Evolutionary conservation across 2,329 filamentous ascomycete genomes (phyloP), one percentile per base, ranked within the genome.

Genomic region (Neurospora sp.): DNA sequence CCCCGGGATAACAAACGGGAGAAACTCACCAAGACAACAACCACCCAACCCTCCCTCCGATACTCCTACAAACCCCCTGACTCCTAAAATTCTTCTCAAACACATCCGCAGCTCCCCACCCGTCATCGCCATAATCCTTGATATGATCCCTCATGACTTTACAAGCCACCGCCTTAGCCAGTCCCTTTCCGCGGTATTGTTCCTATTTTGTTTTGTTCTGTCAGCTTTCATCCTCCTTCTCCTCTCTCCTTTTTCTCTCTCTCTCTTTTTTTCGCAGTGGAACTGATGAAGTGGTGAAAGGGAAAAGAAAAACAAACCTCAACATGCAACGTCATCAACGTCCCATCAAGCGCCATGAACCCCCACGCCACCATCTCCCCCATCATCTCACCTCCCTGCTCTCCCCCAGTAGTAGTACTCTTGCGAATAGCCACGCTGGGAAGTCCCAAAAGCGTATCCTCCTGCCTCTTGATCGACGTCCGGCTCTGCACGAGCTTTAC

Each of bases 21-120:
- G 11, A 13, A 13, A 42, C 38, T 43, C n/a, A 43, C 42, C 90
- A 92, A 67, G 86, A 87, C 17, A 85, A 79, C 15, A 81, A 79
- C 87, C 88, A 91, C 15, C 80, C 78, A 2, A 81, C 78, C 72
- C 79, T 83, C 0, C 88, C 90, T 1, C 87, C 86, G 62, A 92
- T 76, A 70, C 88, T 87, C 76, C 79, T 85, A 74, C 89, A 91
- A 42, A 92, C 86, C 0, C 81, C 84, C 67, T 86, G 84, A 75
- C 90, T 92, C 52, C 85, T 84, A 1, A 77, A 70, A 73, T 93
- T 93, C 0, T 84, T 83, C 0, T 83, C 79, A 2, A 86, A 84
- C 0, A 93, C 90, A 77, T 92, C 89, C 2, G 89, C 89, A 71
- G 87, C 84, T 36, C 83, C 84, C 81, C 85, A 87, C 7, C 81